Evolutionary conservation across 2,329 filamentous ascomycete genomes (phyloP).

Genomic region (Cercospora zeina): DNA sequence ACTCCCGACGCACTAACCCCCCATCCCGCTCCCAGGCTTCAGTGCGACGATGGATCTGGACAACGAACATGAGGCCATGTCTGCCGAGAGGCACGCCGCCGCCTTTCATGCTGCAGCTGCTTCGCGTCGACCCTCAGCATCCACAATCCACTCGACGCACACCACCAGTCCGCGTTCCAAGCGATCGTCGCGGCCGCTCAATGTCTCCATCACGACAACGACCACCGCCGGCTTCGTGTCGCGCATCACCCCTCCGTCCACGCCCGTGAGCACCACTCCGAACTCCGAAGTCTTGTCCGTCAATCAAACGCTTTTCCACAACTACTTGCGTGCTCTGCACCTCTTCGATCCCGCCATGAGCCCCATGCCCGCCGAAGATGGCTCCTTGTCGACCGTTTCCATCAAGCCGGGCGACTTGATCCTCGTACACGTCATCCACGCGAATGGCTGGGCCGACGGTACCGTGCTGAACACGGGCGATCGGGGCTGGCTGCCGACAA

Average conservation of each 20-base stretch:
- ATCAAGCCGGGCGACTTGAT: constrained; percentile 90
- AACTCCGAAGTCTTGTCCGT: constrained; percentile 17
- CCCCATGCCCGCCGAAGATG: constrained; percentile 62
- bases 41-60: constrained; percentile 1
- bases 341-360: constrained; percentile 80
- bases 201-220: constrained; percentile 16
- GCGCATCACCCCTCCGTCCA: constrained; percentile 28
- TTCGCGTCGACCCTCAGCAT: constrained; percentile 17
- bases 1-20: constrained; percentile 6
- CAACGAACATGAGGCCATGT: constrained; percentile 1
- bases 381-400: constrained; percentile 69
- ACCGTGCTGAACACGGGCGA: constrained; percentile 83
- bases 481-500: constrained; percentile 93
- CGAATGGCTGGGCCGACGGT: constrained; percentile 97
- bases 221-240: constrained; percentile 29
- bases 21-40: background rate
- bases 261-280: constrained; percentile 25
- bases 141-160: constrained; percentile 10
- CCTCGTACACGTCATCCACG: constrained; percentile 92
- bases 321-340: constrained; percentile 92
- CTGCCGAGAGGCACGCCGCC: constrained; percentile 12
- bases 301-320: constrained; percentile 72
- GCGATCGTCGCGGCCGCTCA: constrained; percentile 15
- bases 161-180: constrained; percentile 12
- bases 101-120: constrained; percentile 11